Percentiles rank a stretch among this genome's conserved stretches.
phyloP scores from a whole-genome alignment of 2,329 filamentous ascomycete species.

The Hypomyces perniciosus region DNA sequence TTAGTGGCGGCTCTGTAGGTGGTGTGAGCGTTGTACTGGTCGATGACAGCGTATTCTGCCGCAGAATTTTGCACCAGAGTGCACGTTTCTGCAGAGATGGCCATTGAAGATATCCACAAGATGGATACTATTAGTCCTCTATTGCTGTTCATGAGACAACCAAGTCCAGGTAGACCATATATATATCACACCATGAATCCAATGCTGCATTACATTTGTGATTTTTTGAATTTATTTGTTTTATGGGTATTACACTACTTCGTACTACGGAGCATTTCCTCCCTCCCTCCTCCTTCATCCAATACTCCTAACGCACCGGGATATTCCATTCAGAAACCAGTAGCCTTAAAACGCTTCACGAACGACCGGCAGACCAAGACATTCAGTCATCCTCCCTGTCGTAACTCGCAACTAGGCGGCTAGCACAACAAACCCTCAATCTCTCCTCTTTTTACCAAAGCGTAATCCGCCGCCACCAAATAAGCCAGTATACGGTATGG shows the following conservation, averaged over 20 bases:
- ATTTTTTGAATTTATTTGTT: conserved; percentile 6
- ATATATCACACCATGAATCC: neutral
- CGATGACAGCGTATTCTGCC: neutral
- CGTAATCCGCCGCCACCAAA: neutral
- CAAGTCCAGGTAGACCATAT: neutral
- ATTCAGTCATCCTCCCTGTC: neutral
- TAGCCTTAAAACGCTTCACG: neutral
- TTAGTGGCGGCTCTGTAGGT: neutral
- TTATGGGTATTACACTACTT: conserved; percentile 8
- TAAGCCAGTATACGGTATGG: neutral
- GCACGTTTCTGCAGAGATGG: no score
- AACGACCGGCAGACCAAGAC: neutral
- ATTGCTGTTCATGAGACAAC: neutral
- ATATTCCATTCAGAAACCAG: neutral
- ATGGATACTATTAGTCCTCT: no score
- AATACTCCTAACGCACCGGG: neutral
- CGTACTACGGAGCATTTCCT: neutral
- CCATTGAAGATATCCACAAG: no score
- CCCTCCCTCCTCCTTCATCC: neutral
- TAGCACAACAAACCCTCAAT: neutral
- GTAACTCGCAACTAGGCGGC: neutral
- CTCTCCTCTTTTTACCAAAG: neutral
- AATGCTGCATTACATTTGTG: neutral
- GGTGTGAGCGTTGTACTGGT: neutral
- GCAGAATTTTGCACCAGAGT: neutral